phyloP scores from a whole-genome alignment of 139 green algal species.

The Chlamydomonas sp. region DNA sequence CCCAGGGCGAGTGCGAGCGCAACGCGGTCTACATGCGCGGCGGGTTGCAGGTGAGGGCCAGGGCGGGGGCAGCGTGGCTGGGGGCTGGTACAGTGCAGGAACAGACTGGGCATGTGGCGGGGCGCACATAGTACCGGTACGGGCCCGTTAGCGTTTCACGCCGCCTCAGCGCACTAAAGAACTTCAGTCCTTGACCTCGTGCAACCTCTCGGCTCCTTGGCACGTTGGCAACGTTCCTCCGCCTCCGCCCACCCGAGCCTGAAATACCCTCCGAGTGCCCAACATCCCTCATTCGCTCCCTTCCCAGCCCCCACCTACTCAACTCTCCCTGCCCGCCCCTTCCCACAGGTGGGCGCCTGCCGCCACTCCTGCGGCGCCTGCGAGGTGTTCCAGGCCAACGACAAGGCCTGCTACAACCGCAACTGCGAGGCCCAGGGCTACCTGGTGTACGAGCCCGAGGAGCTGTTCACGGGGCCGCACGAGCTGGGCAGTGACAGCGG shows the following conservation, averaged over 20 bases:
- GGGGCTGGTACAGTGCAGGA: too few species aligned
- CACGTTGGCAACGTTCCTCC: too few species aligned
- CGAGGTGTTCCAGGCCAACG: constrained; percentile 28
- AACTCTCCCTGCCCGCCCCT: too few species aligned
- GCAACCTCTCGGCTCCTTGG: too few species aligned
- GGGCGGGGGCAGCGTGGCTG: not conserved
- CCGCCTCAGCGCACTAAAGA: too few species aligned
- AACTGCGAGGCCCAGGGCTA: constrained; percentile 46
- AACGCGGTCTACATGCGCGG: constrained; percentile 54
- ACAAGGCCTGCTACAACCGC: constrained; percentile 43
- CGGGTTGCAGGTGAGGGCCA: not conserved
- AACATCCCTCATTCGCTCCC: not conserved
- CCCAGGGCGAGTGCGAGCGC: constrained; percentile 42
- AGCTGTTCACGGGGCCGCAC: constrained; percentile 5
- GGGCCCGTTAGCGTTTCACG: too few species aligned
- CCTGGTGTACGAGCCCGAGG: constrained; percentile 45
- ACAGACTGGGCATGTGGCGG: too few species aligned
- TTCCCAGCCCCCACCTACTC: not conserved
- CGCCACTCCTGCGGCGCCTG: constrained; percentile 35
- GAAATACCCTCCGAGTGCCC: too few species aligned
- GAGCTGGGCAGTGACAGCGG: not conserved
- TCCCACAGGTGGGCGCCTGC: constrained; percentile 31
- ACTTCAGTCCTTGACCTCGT: too few species aligned
- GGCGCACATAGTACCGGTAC: too few species aligned
- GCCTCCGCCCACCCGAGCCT: too few species aligned